Conservation (phyloP, 1,284 basidiomycete genomes). For the Marasmius tenuissimus region DNA sequence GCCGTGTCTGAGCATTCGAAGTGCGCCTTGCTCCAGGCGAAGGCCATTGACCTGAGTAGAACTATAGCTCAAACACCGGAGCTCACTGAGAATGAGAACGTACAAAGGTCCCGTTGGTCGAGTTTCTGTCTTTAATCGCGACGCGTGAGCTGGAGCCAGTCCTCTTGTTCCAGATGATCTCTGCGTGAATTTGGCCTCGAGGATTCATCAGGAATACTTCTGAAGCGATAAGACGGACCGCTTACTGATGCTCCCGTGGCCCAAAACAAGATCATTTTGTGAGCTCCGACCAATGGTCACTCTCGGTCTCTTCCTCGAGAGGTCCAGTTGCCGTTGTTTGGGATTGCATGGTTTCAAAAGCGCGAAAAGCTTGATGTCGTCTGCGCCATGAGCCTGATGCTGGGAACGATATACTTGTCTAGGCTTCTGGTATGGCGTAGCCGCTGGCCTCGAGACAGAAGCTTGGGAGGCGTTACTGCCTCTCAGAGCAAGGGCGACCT, state of each 20-base stretch:
- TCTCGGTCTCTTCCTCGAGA: conserved; percentile 48
- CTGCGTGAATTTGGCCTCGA: conserved; percentile 66
- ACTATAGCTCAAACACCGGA: not conserved
- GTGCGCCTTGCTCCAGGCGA: conserved; percentile 58
- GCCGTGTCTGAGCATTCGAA: conserved; percentile 69
- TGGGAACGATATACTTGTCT: too few species aligned
- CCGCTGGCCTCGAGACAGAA: too few species aligned
- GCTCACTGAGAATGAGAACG: conserved; percentile 27
- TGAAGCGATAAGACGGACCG: conserved; percentile 20
- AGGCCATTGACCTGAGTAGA: conserved; percentile 65
- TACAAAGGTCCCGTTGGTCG: conserved; percentile 87
- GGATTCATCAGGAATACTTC: not conserved
- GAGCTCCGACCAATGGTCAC: conserved; percentile 57
- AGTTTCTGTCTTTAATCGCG: conserved; percentile 63
- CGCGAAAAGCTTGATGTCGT: conserved; percentile 50
- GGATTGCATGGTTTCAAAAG: conserved; percentile 61
- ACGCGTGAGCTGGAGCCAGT: conserved; percentile 53
- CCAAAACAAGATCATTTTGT: conserved; percentile 56
- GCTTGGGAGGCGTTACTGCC: too few species aligned
- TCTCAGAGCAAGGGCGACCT: too few species aligned
- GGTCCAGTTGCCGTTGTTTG: conserved; percentile 52
- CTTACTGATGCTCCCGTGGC: conserved; percentile 74
- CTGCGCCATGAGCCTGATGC: too few species aligned
- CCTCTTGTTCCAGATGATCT: conserved; percentile 66
- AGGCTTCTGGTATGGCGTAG: too few species aligned